Conservation (phyloP, 129 eudicot species). For the Sambucus nigra region DNA sequence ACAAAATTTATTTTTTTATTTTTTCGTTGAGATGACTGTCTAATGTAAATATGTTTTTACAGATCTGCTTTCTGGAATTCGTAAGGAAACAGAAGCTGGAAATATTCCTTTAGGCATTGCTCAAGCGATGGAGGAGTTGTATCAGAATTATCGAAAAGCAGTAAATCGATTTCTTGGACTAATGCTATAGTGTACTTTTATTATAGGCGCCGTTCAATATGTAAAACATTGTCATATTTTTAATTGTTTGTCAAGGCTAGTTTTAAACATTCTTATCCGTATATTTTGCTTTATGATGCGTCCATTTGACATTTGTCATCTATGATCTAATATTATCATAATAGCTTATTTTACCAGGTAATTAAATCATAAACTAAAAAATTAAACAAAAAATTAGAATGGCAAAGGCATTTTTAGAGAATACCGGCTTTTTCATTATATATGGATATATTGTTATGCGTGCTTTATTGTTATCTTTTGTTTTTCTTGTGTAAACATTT, state of each 20-base stretch:
- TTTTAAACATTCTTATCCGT: background rate
- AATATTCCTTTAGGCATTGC: constrained; percentile 57
- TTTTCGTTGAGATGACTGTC: too few species aligned
- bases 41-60: constrained; percentile 19
- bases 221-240: background rate
- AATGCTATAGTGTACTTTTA: background rate
- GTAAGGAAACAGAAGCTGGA: constrained; percentile 75
- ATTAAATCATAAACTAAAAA: too few species aligned
- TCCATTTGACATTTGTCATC: background rate
- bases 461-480: too few species aligned
- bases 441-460: too few species aligned
- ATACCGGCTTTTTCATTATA: too few species aligned
- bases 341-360: too few species aligned
- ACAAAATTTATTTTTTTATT: too few species aligned
- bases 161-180: constrained; percentile 30
- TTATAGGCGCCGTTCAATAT: background rate
- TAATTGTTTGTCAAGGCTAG: background rate
- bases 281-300: background rate
- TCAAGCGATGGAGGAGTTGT: constrained; percentile 76
- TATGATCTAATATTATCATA: background rate
- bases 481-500: too few species aligned
- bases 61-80: constrained; percentile 76
- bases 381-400: too few species aligned
- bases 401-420: too few species aligned
- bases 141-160: constrained; percentile 74